Evolutionary conservation across 768 basidiomycete genomes (phyloP).

Genomic region (Panaeolus papilionaceus): DNA sequence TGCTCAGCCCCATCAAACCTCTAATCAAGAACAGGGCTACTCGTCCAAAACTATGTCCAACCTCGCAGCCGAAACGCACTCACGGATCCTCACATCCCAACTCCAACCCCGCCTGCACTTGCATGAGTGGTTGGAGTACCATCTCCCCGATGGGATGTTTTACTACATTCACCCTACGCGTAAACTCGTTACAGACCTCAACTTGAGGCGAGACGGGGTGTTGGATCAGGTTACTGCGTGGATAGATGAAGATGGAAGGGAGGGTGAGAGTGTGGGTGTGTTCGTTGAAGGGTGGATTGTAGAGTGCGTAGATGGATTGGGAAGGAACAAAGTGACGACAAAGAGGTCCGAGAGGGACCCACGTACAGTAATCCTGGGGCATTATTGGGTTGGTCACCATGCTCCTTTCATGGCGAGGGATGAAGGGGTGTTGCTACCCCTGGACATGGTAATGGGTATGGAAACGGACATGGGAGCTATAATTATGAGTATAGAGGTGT

Average conservation of each 20-base stretch:
- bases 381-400: slow-evolving; percentile 73
- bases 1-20: too few species aligned
- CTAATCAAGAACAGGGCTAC: neutral
- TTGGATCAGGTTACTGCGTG: slow-evolving; percentile 58
- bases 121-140: slow-evolving; percentile 78
- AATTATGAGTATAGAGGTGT: slow-evolving; percentile 27
- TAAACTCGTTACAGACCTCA: slow-evolving; percentile 72
- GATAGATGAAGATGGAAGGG: slow-evolving; percentile 42
- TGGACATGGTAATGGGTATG: slow-evolving; percentile 27
- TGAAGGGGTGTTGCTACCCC: slow-evolving; percentile 13
- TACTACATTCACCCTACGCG: slow-evolving; percentile 74
- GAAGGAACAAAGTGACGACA: slow-evolving; percentile 16
- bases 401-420: slow-evolving; percentile 49
- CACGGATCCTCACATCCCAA: slow-evolving; percentile 31
- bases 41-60: neutral
- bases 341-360: slow-evolving; percentile 34
- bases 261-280: slow-evolving; percentile 33
- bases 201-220: slow-evolving; percentile 58
- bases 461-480: slow-evolving; percentile 20
- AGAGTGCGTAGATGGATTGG: slow-evolving; percentile 33
- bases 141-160: slow-evolving; percentile 70
- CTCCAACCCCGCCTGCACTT: slow-evolving; percentile 45
- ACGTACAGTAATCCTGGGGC: slow-evolving; percentile 39
- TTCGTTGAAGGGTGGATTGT: slow-evolving; percentile 70
- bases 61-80: slow-evolving; percentile 13